Evolutionary conservation across 768 basidiomycete species (phyloP).

Genomic region (Agrocybe chaxingu): DNA sequence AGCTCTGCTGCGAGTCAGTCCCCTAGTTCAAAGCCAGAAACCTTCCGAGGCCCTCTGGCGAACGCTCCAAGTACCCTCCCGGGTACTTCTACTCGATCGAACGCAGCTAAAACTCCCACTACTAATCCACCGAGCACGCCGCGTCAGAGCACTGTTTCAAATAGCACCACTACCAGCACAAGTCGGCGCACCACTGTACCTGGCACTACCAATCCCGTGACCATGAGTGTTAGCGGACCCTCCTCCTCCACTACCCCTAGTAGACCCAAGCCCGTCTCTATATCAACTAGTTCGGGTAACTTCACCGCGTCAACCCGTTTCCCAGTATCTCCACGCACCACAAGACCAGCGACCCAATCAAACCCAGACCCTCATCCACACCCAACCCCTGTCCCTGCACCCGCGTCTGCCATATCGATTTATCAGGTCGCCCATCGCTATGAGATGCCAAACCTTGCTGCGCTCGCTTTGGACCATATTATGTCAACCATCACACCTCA

Average conservation of each 20-base stretch:
- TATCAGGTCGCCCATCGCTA: constrained; percentile 81
- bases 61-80: constrained; percentile 9
- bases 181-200: constrained; percentile 8
- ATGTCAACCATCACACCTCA: constrained; percentile 65
- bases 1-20: constrained; percentile 25
- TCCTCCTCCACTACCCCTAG: constrained; percentile 21
- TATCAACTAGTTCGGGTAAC: constrained; percentile 32
- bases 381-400: constrained; percentile 56
- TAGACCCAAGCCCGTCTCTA: constrained; percentile 38
- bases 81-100: constrained; percentile 12
- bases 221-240: constrained; percentile 12
- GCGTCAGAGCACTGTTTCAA: constrained; percentile 1
- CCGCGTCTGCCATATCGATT: constrained; percentile 71
- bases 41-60: constrained; percentile 18
- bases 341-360: constrained; percentile 33
- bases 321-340: constrained; percentile 44
- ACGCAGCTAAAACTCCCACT: constrained; percentile 22
- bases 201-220: constrained; percentile 18
- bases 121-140: constrained; percentile 7
- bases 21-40: constrained; percentile 27
- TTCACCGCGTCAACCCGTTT: constrained; percentile 38
- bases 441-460: constrained; percentile 59
- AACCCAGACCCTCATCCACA: constrained; percentile 68
- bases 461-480: constrained; percentile 70
- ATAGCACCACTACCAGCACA: neutral